These are phyloP conservation scores for Gentiana macrophylla DNA, from an alignment of 257 asterid genomes.

Conservation along the genomic window DNA sequence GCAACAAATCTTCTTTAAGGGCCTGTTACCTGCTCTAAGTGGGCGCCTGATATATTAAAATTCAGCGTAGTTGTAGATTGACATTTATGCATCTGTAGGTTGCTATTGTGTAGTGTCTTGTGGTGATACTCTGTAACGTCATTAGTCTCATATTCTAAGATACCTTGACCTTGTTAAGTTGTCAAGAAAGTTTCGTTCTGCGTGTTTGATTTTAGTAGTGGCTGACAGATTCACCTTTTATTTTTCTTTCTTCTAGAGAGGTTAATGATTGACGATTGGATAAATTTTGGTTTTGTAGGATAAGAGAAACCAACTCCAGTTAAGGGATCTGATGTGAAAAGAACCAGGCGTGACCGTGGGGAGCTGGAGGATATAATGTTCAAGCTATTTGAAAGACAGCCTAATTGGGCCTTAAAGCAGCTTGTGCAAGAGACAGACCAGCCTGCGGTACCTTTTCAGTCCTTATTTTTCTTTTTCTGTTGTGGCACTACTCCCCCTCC, in stretches of 20 bases:
- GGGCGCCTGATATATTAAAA: too few relatives aligned
- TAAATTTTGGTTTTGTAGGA: constrained; percentile 34
- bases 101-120: too few relatives aligned
- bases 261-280: background rate
- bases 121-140: background rate
- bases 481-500: background rate
- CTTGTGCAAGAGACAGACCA: constrained; percentile 91
- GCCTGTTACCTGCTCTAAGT: too few relatives aligned
- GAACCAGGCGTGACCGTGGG: constrained; percentile 89
- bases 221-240: background rate
- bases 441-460: constrained; percentile 59
- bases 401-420: constrained; percentile 90
- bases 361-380: constrained; percentile 92
- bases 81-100: too few relatives aligned
- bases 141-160: background rate
- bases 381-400: constrained; percentile 84
- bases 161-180: background rate
- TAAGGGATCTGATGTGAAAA: constrained; percentile 66
- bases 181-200: background rate
- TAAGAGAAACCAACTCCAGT: constrained; percentile 75
- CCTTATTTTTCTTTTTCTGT: background rate
- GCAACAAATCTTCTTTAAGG: too few relatives aligned
- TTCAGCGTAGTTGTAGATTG: too few relatives aligned
- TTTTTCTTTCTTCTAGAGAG: background rate
- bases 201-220: background rate